Evolutionary conservation across 2,329 filamentous ascomycete species (phyloP).

Genomic region (Colletotrichum chrysophilum): DNA sequence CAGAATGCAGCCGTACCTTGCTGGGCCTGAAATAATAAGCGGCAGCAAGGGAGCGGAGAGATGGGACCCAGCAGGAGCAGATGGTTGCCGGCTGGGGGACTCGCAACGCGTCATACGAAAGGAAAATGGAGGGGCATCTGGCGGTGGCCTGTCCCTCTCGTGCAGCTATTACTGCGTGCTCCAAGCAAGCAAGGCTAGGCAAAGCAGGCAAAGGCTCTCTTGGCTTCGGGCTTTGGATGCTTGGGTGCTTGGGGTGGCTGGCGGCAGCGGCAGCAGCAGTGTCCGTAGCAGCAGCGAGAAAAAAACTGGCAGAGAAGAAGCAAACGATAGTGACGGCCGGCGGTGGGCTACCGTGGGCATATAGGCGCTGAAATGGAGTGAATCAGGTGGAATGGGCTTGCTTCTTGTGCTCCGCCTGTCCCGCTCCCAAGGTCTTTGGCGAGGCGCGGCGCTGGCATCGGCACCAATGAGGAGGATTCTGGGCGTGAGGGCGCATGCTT

Average conservation of each 20-base stretch:
- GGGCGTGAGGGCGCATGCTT: conserved; percentile 16
- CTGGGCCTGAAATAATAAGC: background rate
- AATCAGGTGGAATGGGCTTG: conserved; percentile 15
- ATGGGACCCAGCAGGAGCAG: conserved; percentile 13
- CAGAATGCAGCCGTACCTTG: conserved; percentile 1
- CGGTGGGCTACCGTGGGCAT: background rate
- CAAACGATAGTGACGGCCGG: background rate
- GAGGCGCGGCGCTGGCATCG: conserved; percentile 5
- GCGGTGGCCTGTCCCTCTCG: background rate
- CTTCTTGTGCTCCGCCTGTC: conserved; percentile 22
- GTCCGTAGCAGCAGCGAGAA: background rate
- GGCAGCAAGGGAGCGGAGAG: conserved; percentile 1
- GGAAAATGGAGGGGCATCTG: conserved; percentile 4
- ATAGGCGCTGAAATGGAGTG: background rate
- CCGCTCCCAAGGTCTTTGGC: conserved; percentile 12
- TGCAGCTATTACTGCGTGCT: background rate
- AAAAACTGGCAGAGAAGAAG: background rate
- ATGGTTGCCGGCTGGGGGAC: conserved; percentile 4
- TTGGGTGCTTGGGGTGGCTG: background rate
- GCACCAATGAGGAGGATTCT: conserved; percentile 15
- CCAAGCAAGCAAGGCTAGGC: background rate
- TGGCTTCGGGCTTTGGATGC: background rate
- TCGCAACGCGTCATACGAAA: conserved; percentile 19
- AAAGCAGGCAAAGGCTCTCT: background rate
- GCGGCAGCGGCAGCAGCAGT: background rate